These are phyloP conservation scores for Zangia roseola DNA, from an alignment of 768 basidiomycete species.

Conservation along the genomic window DNA sequence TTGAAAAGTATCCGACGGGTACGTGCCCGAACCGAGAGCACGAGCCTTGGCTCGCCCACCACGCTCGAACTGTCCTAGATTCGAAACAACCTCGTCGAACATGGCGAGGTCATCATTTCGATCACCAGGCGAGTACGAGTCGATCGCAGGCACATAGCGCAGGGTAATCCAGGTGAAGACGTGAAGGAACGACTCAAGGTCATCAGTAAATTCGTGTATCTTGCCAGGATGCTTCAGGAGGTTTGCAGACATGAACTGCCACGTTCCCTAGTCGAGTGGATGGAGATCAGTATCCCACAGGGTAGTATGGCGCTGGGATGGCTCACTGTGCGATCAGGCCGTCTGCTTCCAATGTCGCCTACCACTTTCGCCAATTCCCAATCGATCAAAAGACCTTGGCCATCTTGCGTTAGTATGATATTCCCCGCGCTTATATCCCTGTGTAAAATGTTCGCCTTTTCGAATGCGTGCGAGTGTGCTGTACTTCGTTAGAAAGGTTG, in stretches of 20 bases:
- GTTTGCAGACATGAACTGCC: too few species aligned
- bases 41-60: neutral
- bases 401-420: too few species aligned
- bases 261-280: neutral
- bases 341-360: too few species aligned
- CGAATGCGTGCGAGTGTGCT: conserved; percentile 22
- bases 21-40: neutral
- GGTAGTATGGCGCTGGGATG: too few species aligned
- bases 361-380: too few species aligned
- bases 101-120: neutral
- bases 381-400: too few species aligned
- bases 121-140: neutral
- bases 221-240: neutral
- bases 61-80: too few species aligned
- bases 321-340: neutral
- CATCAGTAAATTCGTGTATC: too few species aligned
- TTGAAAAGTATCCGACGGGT: neutral
- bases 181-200: too few species aligned
- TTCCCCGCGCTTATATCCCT: too few species aligned
- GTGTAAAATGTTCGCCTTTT: conserved; percentile 17
- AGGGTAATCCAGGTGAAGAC: neutral
- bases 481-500: too few species aligned
- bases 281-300: too few species aligned
- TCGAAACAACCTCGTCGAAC: neutral
- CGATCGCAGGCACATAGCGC: neutral